Evolutionary conservation across 1,139 yeast species (phyloP).

Genomic region (Suhomyces atakaporum): DNA sequence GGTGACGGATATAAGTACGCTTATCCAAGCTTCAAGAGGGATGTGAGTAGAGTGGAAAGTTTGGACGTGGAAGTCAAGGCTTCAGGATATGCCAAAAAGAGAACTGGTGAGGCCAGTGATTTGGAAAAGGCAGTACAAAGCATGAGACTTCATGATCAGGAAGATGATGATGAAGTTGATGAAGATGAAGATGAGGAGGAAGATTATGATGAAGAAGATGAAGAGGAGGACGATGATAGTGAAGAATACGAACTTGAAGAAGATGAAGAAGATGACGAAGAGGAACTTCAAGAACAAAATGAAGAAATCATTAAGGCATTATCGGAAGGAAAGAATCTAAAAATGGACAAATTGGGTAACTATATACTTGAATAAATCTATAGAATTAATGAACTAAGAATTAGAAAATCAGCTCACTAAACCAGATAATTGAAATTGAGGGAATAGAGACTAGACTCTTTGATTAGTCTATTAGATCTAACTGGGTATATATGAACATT

Average conservation of each 20-base stretch:
- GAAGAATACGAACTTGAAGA: slow-evolving; percentile 24
- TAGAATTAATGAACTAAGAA: neutral
- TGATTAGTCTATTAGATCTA: too few relatives aligned
- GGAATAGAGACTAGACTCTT: too few relatives aligned
- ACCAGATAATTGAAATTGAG: too few relatives aligned
- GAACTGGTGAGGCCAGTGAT: slow-evolving; percentile 56
- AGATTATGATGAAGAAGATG: slow-evolving; percentile 27
- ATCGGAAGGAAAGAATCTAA: slow-evolving; percentile 59
- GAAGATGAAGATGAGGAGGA: too few relatives aligned
- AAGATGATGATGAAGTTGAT: slow-evolving; percentile 35
- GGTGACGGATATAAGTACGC: slow-evolving; percentile 80
- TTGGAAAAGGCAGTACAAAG: slow-evolving; percentile 72
- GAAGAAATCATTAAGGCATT: slow-evolving; percentile 73
- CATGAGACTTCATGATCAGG: slow-evolving; percentile 53
- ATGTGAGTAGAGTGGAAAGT: slow-evolving; percentile 64
- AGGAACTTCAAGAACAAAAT: slow-evolving; percentile 55
- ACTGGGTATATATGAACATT: too few relatives aligned
- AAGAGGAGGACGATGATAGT: slow-evolving; percentile 33
- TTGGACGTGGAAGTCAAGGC: slow-evolving; percentile 87
- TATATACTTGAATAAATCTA: slow-evolving; percentile 57
- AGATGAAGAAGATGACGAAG: slow-evolving; percentile 34
- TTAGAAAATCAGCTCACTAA: too few relatives aligned
- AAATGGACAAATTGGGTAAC: slow-evolving; percentile 81
- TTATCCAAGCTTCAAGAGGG: slow-evolving; percentile 78
- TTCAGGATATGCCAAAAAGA: slow-evolving; percentile 83